Evolutionary conservation across 352 stramenopile genomes (phyloP).

Genomic region (Phytophthora tentaculata): DNA sequence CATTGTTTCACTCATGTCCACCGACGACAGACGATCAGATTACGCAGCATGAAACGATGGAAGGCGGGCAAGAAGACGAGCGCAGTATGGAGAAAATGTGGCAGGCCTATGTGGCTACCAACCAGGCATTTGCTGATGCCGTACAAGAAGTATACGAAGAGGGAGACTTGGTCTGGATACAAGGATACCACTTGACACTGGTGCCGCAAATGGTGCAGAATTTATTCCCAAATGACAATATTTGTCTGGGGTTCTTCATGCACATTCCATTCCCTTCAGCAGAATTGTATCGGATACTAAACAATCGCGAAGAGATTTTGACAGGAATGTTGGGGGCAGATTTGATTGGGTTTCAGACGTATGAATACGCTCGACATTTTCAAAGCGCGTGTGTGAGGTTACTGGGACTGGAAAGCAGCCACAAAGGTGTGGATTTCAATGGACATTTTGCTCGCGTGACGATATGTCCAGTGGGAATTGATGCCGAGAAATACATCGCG

Average conservation of each 20-base stretch:
- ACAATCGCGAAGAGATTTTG: constrained; percentile 88
- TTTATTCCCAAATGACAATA: constrained; percentile 91
- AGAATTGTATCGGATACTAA: constrained; percentile 90
- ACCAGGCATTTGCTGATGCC: constrained; percentile 87
- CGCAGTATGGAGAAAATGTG: constrained; percentile 84
- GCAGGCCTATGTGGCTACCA: constrained; percentile 90
- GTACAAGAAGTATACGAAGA: constrained; percentile 90
- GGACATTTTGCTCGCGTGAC: constrained; percentile 90
- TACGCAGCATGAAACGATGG: constrained; percentile 61
- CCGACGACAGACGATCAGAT: constrained; percentile 84
- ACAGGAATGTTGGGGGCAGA: constrained; percentile 88
- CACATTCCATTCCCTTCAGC: constrained; percentile 92
- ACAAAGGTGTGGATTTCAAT: constrained; percentile 90
- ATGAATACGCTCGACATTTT: constrained; percentile 91
- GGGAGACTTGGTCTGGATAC: constrained; percentile 91
- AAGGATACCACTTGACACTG: constrained; percentile 91
- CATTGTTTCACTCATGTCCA: constrained; percentile 89
- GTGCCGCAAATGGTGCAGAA: constrained; percentile 91
- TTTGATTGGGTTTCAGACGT: constrained; percentile 92
- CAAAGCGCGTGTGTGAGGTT: constrained; percentile 86
- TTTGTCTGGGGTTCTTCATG: constrained; percentile 89
- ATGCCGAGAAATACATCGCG: constrained; percentile 80
- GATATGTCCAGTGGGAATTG: constrained; percentile 89
- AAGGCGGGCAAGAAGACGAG: constrained; percentile 54
- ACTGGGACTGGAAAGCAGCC: constrained; percentile 87